A percentile compares a stretch with the other conserved stretches of the same genome.
phyloP scores from a whole-genome alignment of 176 grass and related monocot species.

The Neostapfia colusana region DNA sequence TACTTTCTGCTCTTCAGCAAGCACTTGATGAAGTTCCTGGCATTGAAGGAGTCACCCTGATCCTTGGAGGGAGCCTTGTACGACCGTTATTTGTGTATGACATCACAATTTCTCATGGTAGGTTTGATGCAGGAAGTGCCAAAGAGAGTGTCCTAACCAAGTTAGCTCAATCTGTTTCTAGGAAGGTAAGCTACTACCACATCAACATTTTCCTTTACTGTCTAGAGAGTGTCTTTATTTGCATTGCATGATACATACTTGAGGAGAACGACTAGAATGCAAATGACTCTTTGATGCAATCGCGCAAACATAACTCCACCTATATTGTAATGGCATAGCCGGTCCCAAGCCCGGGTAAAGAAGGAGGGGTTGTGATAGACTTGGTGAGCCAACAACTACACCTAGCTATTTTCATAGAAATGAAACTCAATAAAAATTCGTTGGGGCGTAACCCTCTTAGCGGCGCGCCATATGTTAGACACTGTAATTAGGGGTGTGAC shows the following conservation, averaged over 20 bases:
- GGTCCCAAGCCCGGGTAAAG: no score
- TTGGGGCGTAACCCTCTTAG: no score
- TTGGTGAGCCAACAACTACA: no score
- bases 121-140: constrained; percentile 52
- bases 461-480: no score
- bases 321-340: no score
- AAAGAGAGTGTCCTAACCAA: constrained; percentile 56
- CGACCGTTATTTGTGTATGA: constrained; percentile 70
- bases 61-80: constrained; percentile 75
- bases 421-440: no score
- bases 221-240: constrained; percentile 21
- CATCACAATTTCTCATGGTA: constrained; percentile 66
- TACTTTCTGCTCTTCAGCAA: constrained; percentile 68
- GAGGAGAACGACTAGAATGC: no score
- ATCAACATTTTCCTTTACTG: not conserved
- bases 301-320: no score
- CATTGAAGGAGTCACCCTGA: constrained; percentile 67
- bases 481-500: no score
- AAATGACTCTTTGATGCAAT: no score
- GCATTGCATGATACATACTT: not conserved
- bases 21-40: constrained; percentile 72
- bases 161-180: constrained; percentile 76
- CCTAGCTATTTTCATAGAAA: no score
- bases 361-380: no score
- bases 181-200: constrained; percentile 61